Base-by-base conservation (phyloP, 371 early-diverging fungal species). In the Mortierella sp. region DNA sequence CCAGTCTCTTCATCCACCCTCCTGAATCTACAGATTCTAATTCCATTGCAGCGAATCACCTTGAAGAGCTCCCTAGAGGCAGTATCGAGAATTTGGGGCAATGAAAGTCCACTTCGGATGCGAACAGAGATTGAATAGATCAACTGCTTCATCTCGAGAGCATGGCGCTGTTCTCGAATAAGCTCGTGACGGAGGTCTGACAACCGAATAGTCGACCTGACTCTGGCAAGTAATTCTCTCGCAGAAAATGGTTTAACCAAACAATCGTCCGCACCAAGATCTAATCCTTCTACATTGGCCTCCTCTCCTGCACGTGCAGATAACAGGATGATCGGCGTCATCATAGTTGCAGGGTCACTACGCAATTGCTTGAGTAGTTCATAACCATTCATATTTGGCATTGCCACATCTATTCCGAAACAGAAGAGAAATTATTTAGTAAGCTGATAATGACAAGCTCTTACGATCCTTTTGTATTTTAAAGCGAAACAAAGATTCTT, bases 321-420 rank as follows among this genome's bases (percentile, higher is more conserved):
- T 8, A 89, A 63, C 38, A 89, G 58, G 41, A 89, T 87, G 32
- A 89, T 80, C 4, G 89, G 89, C 19, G 86, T 83, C 38, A 72
- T 63, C 65, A 72, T 72, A 13, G 84, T 82, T 24, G 63, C 57
- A 11, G 58, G 55, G 28, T 82, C 70, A 16, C 60, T 55, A 15
- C 88, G 77, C n/a, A 88, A 69, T 4, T 52, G 65, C 65, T 71
- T 73, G 5, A 86, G 60, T 15, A 89, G 55, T 36, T 82, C 85
- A 50, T 84, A 84, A 10, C 89, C 89, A 63, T 86, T 80, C 83
- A 89, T 78, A 33, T 83, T 78, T 3, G 88, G 88, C 88, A 89
- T 87, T 61, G 87, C 87, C 7, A 86, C 84, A 71, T 88, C 85
- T 76, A 68, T 41, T 13, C 16, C 36, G 21, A 21, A 33, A 45